Evolutionary conservation across 129 eudicot genomes (phyloP), one percentile per base, ranked within the genome.

Genomic region (Flaveria linearis): DNA sequence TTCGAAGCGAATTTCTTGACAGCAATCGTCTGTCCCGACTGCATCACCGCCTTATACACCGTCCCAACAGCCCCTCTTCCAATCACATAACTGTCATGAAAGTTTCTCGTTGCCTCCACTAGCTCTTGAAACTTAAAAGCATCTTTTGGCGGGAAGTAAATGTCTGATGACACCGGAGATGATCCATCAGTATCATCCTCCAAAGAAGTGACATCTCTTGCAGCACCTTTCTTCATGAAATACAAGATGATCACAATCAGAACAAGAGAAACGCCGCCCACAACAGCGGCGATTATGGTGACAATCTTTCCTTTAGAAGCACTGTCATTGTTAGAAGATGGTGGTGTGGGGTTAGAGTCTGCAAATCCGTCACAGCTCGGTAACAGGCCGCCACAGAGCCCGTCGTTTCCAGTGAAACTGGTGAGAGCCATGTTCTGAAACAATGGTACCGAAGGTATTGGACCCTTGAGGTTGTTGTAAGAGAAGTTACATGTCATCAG

Each of bases 41-140:
- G 87, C 90, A 95, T 86, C 7, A 89, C 97, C 5, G 99, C 99
- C 87, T 91, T 95, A 57, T 95, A 95, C 56, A 95, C 95, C 4
- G 92, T 91, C 78, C 99, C 99, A 7, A 83, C 97, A 6, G 95
- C 99, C 66, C 99, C 99, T 69, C 86, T 85, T 58, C 99, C 99
- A 3, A 95, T 75, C 15, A 95, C 85, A 70, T 79, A 91, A 72
- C 86, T 83, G 17, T 91, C 96, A 42, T 95, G 85, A 28, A 95
- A 95, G 80, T 89, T 87, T 73, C 82, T 65, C 5, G 99, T 95
- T 20, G 97, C 99, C 57, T 86, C 92, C 0, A 95, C 87, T 47
- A 95, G 68, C 76, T 95, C 96, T 42, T 89, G 96, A 64, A 95
- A 89, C 70, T 88, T 87, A 81, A 95, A 95, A 42, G 88, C 97